These are phyloP conservation scores for Oryza longistaminata DNA, from an alignment of 176 grass and related monocot genomes.

Conservation along the genomic window DNA sequence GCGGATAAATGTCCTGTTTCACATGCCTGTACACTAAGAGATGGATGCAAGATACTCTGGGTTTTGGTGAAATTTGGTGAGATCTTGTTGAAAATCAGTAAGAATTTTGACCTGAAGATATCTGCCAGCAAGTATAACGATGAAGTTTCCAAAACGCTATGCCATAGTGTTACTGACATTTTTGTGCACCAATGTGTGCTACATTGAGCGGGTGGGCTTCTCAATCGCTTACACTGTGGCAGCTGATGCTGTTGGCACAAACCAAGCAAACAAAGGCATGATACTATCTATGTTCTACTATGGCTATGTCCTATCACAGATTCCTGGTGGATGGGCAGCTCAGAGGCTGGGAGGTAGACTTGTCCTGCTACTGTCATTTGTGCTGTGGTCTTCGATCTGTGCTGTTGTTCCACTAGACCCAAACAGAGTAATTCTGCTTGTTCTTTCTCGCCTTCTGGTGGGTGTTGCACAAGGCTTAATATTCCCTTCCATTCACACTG, in stretches of 20 bases:
- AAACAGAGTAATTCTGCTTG: constrained; percentile 38
- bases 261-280: constrained; percentile 59
- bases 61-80: not conserved
- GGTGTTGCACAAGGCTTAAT: constrained; percentile 69
- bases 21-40: not conserved
- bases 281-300: constrained; percentile 67
- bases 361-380: constrained; percentile 57
- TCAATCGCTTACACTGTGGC: constrained; percentile 60
- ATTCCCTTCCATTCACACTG: constrained; percentile 66
- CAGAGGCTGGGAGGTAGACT: constrained; percentile 55
- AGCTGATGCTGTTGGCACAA: constrained; percentile 43
- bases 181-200: constrained; percentile 61
- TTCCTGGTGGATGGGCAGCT: constrained; percentile 68
- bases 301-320: constrained; percentile 61
- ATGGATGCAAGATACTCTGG: not conserved
- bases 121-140: constrained; percentile 8
- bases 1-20: not conserved
- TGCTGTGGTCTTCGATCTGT: constrained; percentile 62
- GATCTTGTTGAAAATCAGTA: not conserved
- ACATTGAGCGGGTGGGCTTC: constrained; percentile 66
- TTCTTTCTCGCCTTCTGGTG: constrained; percentile 51
- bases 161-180: constrained; percentile 63
- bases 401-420: constrained; percentile 57
- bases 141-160: constrained; percentile 57
- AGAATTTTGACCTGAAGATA: not conserved